Conservation (phyloP, 163 green algal species). For the Trebouxiophyceae sp. region DNA sequence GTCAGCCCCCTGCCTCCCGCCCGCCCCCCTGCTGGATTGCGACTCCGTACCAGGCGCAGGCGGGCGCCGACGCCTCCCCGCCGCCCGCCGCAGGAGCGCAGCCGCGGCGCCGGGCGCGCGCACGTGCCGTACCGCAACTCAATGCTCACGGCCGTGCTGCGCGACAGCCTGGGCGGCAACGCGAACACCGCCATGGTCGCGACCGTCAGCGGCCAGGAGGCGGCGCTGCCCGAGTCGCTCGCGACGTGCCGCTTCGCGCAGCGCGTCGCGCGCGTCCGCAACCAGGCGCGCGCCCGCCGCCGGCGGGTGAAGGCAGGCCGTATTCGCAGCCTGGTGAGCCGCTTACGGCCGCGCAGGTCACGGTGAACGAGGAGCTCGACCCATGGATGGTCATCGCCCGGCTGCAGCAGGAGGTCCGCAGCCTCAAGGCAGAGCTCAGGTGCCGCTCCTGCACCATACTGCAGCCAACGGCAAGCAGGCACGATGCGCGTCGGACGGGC, state of each 20-base stretch:
- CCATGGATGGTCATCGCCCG: constrained; percentile 41
- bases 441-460: too few species aligned
- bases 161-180: constrained; percentile 74
- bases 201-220: constrained; percentile 54
- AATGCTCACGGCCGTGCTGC: constrained; percentile 67
- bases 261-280: constrained; percentile 54
- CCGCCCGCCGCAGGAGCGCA: constrained; percentile 16
- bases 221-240: constrained; percentile 56
- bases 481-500: too few species aligned
- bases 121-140: constrained; percentile 28
- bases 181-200: constrained; percentile 72
- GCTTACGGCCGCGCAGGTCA: too few species aligned
- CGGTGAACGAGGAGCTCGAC: constrained; percentile 63
- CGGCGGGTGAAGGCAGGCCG: too few species aligned
- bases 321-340: too few species aligned
- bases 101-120: background rate
- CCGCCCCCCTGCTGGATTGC: background rate
- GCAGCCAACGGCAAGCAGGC: too few species aligned
- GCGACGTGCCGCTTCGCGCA: constrained; percentile 61
- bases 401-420: constrained; percentile 45
- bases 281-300: constrained; percentile 29
- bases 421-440: constrained; percentile 42
- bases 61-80: too few species aligned
- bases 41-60: too few species aligned
- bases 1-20: constrained; percentile 6